Conservation (phyloP, 129 eudicot species). For the Dittrichia graveolens region DNA sequence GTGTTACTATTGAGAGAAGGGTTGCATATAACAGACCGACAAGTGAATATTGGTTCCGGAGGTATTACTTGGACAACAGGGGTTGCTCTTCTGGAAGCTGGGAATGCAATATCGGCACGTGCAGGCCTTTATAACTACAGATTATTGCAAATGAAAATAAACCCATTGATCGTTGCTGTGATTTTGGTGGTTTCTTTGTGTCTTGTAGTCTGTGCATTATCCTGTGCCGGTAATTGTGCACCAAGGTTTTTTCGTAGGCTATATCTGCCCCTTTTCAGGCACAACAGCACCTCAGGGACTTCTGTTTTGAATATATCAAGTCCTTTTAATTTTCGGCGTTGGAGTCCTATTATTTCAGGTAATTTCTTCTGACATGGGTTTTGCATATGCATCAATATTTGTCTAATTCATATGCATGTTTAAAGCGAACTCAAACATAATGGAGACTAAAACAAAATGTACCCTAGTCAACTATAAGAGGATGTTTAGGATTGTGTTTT, state of each 20-base stretch:
- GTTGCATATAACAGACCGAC: constrained; percentile 79
- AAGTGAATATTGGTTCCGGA: constrained; percentile 83
- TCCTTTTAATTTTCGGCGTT: constrained; percentile 77
- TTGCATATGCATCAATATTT: background rate
- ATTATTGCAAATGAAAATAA: constrained; percentile 51
- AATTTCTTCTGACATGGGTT: constrained; percentile 1
- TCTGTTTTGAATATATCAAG: constrained; percentile 73
- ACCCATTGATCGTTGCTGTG: constrained; percentile 54
- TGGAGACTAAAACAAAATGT: constrained; percentile 5
- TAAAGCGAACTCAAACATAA: background rate
- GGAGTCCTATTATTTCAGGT: constrained; percentile 94
- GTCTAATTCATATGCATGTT: background rate
- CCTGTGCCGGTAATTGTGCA: constrained; percentile 53
- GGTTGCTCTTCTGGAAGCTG: constrained; percentile 94
- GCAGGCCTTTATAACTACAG: constrained; percentile 47
- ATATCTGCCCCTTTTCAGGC: constrained; percentile 74
- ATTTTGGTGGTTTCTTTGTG: constrained; percentile 59
- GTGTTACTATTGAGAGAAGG: constrained; percentile 89
- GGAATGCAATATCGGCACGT: constrained; percentile 60
- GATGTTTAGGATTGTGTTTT: no score
- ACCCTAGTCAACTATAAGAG: no score
- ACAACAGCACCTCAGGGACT: constrained; percentile 48
- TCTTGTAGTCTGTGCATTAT: constrained; percentile 50
- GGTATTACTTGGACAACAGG: constrained; percentile 99
- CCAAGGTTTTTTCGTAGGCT: constrained; percentile 65